Percentiles rank a stretch among this genome's conserved stretches.
These are phyloP conservation scores for Sclerotinia trifoliorum DNA, from an alignment of 2,329 filamentous ascomycete genomes.

Conservation along the genomic window DNA sequence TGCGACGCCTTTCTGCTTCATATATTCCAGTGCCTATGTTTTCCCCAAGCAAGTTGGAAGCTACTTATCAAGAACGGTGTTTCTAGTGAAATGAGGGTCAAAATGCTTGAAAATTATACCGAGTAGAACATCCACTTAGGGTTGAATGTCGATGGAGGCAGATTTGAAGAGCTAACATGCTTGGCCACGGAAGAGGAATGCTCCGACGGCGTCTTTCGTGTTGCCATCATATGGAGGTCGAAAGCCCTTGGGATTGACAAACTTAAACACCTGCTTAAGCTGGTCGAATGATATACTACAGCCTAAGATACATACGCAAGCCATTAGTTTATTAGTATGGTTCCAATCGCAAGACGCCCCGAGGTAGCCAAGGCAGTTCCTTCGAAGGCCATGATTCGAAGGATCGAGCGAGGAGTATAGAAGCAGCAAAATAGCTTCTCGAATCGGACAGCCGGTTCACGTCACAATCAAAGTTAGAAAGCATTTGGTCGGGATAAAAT, in stretches of 20 bases:
- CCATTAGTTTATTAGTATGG: not conserved
- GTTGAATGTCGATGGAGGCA: too few species aligned
- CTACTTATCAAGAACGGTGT: too few species aligned
- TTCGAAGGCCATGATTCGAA: not conserved
- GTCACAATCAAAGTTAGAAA: not conserved
- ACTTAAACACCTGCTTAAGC: not conserved
- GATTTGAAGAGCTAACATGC: too few species aligned
- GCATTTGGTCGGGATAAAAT: not conserved
- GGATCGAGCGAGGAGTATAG: not conserved
- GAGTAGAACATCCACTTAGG: too few species aligned
- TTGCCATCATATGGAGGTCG: too few species aligned
- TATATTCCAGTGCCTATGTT: not conserved
- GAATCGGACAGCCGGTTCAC: not conserved
- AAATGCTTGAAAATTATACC: not conserved
- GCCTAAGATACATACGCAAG: not conserved
- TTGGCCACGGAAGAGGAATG: too few species aligned
- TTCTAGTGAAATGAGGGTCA: not conserved
- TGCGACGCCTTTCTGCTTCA: not conserved
- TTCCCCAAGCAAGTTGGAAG: fast-evolving
- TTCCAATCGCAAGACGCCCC: too few species aligned
- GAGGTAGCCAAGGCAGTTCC: not conserved
- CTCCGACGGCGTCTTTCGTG: too few species aligned
- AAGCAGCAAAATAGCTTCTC: not conserved
- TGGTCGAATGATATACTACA: not conserved
- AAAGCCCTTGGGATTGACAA: not conserved